Evolutionary conservation across 2,329 filamentous ascomycete species (phyloP).

Genomic region (Cladosporium colombiae): DNA sequence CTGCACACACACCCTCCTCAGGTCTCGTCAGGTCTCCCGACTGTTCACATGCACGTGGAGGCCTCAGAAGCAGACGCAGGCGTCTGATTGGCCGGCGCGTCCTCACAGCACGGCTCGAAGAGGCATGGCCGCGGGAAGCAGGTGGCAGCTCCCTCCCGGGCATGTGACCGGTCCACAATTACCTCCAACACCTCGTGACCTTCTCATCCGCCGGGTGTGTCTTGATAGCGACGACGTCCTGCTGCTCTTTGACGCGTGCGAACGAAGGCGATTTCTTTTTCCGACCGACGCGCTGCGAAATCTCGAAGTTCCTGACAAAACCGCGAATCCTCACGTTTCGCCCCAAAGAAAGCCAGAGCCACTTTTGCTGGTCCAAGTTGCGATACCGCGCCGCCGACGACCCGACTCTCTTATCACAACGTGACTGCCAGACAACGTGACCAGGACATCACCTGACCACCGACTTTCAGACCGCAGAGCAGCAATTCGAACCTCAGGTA

Average conservation of each 20-base stretch:
- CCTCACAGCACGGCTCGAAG: background rate
- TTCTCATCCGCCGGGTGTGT: constrained; percentile 3
- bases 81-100: background rate
- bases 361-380: background rate
- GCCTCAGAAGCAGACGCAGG: background rate
- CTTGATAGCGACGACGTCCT: constrained; percentile 19
- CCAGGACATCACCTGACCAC: constrained; percentile 17
- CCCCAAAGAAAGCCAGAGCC: background rate
- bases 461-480: background rate
- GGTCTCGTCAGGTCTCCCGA: constrained; percentile 5
- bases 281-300: constrained; percentile 1
- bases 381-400: constrained; percentile 4
- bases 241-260: constrained; percentile 7
- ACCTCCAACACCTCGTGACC: constrained; percentile 4
- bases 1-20: constrained; percentile 6
- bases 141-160: constrained; percentile 6
- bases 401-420: constrained; percentile 8
- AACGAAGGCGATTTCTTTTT: background rate
- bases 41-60: background rate
- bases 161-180: constrained; percentile 15
- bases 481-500: constrained; percentile 18
- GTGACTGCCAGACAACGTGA: constrained; percentile 18
- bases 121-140: constrained; percentile 8
- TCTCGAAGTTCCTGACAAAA: background rate
- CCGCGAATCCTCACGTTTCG: background rate